Evolutionary conservation across 2,329 filamentous ascomycete species (phyloP).

Genomic region (Periconia sp.): DNA sequence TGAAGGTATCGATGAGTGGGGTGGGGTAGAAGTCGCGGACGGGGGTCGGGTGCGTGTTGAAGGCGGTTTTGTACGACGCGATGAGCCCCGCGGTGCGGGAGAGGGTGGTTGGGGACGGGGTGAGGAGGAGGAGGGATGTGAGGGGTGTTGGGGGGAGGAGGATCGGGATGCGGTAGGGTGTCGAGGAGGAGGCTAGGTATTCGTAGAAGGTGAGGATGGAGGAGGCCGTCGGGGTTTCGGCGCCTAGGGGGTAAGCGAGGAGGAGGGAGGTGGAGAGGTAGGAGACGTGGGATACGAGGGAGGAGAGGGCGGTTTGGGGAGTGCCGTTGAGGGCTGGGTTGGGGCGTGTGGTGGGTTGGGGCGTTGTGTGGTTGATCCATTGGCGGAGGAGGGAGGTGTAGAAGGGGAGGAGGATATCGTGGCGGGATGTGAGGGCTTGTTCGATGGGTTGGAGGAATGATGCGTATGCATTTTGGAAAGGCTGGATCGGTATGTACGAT

Average conservation of each 20-base stretch:
- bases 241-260: constrained; percentile 22
- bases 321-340: constrained; percentile 38
- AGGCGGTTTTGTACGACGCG: constrained; percentile 71
- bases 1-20: constrained; percentile 62
- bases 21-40: constrained; percentile 37
- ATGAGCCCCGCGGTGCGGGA: constrained; percentile 72
- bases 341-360: constrained; percentile 12
- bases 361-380: constrained; percentile 45
- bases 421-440: constrained; percentile 46
- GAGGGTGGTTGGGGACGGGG: constrained; percentile 61
- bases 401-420: constrained; percentile 63
- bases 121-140: constrained; percentile 72
- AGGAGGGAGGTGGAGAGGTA: constrained; percentile 33
- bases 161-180: constrained; percentile 56
- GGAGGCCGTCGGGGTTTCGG: constrained; percentile 51
- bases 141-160: constrained; percentile 67
- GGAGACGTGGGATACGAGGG: constrained; percentile 33
- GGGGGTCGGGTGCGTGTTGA: constrained; percentile 62
- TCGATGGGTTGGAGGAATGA: constrained; percentile 46
- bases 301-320: constrained; percentile 41
- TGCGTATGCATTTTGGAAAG: constrained; percentile 52
- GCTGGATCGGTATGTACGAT: constrained; percentile 44
- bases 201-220: constrained; percentile 69
- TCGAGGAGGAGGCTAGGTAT: constrained; percentile 50
- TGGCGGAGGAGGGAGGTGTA: constrained; percentile 68